Percentiles rank a stretch among this genome's conserved stretches.
These are phyloP conservation scores for Trichosporon coremiiforme DNA, from an alignment of 1,284 basidiomycete genomes.

Conservation along the genomic window DNA sequence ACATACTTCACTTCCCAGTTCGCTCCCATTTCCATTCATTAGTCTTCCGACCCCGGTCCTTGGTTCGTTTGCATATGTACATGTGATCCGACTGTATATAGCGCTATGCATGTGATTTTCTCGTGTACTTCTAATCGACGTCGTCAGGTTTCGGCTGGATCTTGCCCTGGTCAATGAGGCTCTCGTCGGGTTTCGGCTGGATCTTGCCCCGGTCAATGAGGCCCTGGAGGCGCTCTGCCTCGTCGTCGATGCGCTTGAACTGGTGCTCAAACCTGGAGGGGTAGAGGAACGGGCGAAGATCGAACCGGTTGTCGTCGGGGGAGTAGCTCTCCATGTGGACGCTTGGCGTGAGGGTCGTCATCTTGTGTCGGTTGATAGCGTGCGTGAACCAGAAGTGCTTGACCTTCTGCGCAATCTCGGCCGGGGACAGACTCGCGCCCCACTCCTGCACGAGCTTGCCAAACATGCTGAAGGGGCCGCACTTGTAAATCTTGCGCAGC, in stretches of 20 bases:
- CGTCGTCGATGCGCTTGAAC: constrained; percentile 88
- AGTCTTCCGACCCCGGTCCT: background rate
- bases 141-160: constrained; percentile 15
- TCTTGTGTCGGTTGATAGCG: constrained; percentile 96
- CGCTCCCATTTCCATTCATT: background rate
- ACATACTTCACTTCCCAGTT: background rate
- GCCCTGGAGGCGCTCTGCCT: constrained; percentile 67
- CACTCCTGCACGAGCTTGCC: constrained; percentile 91
- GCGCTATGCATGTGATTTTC: background rate
- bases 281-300: constrained; percentile 94
- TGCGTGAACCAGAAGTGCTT: constrained; percentile 98
- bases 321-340: constrained; percentile 80
- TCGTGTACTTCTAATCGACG: constrained; percentile 50
- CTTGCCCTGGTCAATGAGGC: too few relatives aligned
- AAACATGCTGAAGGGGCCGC: constrained; percentile 95
- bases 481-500: constrained; percentile 93
- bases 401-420: constrained; percentile 94
- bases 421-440: constrained; percentile 72
- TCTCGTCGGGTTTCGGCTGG: too few relatives aligned
- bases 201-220: constrained; percentile 50
- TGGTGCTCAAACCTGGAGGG: constrained; percentile 93
- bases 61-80: background rate
- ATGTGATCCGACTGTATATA: background rate
- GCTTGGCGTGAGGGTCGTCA: constrained; percentile 95
- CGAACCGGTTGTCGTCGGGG: constrained; percentile 64